These are phyloP conservation scores for Botrytis fabae DNA, from an alignment of 2,329 filamentous ascomycete species.

Conservation along the genomic window DNA sequence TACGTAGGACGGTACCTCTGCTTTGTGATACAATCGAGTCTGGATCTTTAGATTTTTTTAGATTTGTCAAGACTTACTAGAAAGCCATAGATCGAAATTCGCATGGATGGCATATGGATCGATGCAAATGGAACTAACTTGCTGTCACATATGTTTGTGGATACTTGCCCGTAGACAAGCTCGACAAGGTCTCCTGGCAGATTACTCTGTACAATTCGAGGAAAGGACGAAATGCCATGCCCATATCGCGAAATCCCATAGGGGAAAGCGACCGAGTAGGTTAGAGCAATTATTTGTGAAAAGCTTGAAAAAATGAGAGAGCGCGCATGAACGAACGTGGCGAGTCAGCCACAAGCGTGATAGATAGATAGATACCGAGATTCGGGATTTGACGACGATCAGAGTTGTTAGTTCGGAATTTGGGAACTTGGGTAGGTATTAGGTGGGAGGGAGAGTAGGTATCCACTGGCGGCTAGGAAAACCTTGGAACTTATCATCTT, in stretches of 20 bases:
- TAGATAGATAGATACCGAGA: constrained; percentile 3
- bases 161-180: neutral
- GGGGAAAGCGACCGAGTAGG: neutral
- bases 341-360: neutral
- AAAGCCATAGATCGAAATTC: neutral
- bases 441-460: neutral
- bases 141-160: neutral
- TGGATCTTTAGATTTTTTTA: constrained; percentile 1
- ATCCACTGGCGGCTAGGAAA: neutral
- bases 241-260: neutral
- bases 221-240: neutral
- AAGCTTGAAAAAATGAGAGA: neutral
- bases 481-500: neutral
- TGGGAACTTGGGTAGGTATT: neutral
- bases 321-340: neutral
- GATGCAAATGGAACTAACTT: neutral
- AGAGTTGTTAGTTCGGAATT: neutral
- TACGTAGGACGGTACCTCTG: constrained; percentile 1
- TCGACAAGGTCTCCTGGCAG: neutral
- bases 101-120: neutral
- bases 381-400: constrained; percentile 7
- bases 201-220: neutral
- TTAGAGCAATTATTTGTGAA: neutral
- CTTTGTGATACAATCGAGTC: constrained; percentile 18
- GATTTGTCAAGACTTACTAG: neutral